Base-by-base conservation (phyloP, 306 rosid species). In the Pyrus betulifolia region DNA sequence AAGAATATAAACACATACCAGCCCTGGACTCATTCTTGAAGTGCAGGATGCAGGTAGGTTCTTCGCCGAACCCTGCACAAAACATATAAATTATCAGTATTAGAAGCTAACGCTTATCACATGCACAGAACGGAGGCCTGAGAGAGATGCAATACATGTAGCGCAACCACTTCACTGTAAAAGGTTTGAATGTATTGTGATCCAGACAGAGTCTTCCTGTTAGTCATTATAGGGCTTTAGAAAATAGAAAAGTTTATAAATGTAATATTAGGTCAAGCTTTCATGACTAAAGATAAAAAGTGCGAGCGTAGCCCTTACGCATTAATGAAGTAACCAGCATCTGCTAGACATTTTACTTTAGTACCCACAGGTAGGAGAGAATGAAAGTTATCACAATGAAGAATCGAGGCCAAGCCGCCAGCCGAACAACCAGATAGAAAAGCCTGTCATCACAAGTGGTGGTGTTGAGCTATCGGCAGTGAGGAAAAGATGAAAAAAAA, bases 351-450 rank as follows among this genome's bases (percentile, higher is more conserved):
- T 83, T 92, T 95, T 33, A 89, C 99, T 72, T 76, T 90, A 58
- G 95, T 81, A 15, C 82, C 80, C 0, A 8, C 4, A 17, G 99
- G 97, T 25, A 95, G 54, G 35, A 92, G 80, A 81, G 93, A 78
- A 74, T 82, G 85, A 58, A 95, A 92, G 54, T 79, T 84, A 87
- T 95, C 99, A 80, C 99, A 95, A 52, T 95, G 87, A 83, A 95
- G 84, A 74, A 95, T 84, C 52, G 99, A 83, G 46, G 97, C 38
- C 83, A 95, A 88, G 81, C 97, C 99, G 54, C 99, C 99, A 51
- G 99, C 99, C 9, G 99, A 95, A 80, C 97, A 92, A 68, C 99
- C 99, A 14, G 99, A 92, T 45, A 95, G 91, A 69, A 95, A 81
- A 69, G 96, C 98, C 97, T 92, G 89, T 14, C 71, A 69, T 75